These are phyloP conservation scores for Chiua virens DNA, from an alignment of 768 basidiomycete species.

Conservation along the genomic window DNA sequence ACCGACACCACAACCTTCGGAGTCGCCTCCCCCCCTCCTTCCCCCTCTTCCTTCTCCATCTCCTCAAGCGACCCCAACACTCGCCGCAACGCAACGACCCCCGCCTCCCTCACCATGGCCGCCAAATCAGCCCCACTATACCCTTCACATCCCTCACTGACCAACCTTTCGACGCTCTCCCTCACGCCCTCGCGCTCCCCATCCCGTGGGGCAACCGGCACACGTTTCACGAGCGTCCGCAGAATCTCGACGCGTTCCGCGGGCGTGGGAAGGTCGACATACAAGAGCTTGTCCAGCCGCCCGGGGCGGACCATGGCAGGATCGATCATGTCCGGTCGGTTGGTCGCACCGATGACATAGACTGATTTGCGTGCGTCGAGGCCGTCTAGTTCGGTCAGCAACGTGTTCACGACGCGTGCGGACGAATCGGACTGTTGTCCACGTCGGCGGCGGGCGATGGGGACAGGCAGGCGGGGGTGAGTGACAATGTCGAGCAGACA, in stretches of 20 bases:
- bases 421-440: constrained; percentile 75
- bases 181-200: constrained; percentile 10
- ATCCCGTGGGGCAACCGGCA: constrained; percentile 51
- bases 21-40: not conserved
- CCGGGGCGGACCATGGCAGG: constrained; percentile 27
- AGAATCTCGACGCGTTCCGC: too few relatives aligned
- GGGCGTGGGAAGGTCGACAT: constrained; percentile 80
- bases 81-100: constrained; percentile 75
- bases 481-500: not conserved
- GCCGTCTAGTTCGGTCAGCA: too few relatives aligned
- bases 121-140: constrained; percentile 93
- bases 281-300: constrained; percentile 64
- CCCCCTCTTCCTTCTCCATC: constrained; percentile 41
- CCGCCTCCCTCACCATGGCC: constrained; percentile 85
- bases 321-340: too few relatives aligned
- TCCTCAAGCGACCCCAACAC: constrained; percentile 66
- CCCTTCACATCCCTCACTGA: constrained; percentile 70
- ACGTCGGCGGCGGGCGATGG: not conserved
- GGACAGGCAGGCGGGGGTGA: too few relatives aligned
- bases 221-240: too few relatives aligned
- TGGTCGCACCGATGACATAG: constrained; percentile 25
- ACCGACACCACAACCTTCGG: constrained; percentile 42
- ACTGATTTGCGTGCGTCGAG: constrained; percentile 24
- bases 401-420: constrained; percentile 55
- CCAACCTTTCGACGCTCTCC: constrained; percentile 43